Evolutionary conservation across 202 grass and related monocot species (phyloP).

Genomic region (Schoenoplectus tabernaemontani): DNA sequence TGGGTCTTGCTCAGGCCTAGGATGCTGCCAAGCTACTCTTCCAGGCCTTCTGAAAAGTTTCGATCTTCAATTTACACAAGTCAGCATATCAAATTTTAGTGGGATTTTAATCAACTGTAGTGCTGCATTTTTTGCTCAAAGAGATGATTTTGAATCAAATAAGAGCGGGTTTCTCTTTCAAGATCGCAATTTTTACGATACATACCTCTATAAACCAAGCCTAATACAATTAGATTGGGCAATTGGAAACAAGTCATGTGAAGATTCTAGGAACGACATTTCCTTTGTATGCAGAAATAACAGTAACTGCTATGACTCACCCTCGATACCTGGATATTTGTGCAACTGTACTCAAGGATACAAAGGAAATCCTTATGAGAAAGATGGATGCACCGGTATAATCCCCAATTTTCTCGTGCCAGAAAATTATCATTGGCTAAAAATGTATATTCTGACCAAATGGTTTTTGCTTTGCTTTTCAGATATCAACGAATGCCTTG

Average conservation of each 20-base stretch:
- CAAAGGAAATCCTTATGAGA: conserved; percentile 31
- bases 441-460: neutral
- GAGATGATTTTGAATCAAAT: neutral
- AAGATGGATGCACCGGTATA: conserved; percentile 36
- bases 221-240: conserved; percentile 37
- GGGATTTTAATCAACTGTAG: neutral
- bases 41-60: conserved; percentile 16
- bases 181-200: no score
- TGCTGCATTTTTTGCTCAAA: neutral
- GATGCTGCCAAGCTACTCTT: conserved; percentile 33
- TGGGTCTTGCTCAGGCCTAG: conserved; percentile 28
- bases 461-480: neutral
- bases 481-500: conserved; percentile 33
- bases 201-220: no score
- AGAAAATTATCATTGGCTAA: neutral
- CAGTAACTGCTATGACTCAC: conserved; percentile 25
- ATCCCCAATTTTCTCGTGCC: neutral
- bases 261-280: neutral
- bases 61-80: neutral
- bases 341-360: conserved; percentile 43
- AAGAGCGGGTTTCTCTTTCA: no score
- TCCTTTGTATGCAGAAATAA: conserved; percentile 23
- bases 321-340: conserved; percentile 1
- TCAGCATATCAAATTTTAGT: neutral
- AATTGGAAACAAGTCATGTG: conserved; percentile 22